A percentile compares a stretch with the other conserved stretches of the same genome.
These are phyloP conservation scores for Linnemannia hyalina DNA, from an alignment of 192 early-diverging fungal genomes.

Conservation along the genomic window DNA sequence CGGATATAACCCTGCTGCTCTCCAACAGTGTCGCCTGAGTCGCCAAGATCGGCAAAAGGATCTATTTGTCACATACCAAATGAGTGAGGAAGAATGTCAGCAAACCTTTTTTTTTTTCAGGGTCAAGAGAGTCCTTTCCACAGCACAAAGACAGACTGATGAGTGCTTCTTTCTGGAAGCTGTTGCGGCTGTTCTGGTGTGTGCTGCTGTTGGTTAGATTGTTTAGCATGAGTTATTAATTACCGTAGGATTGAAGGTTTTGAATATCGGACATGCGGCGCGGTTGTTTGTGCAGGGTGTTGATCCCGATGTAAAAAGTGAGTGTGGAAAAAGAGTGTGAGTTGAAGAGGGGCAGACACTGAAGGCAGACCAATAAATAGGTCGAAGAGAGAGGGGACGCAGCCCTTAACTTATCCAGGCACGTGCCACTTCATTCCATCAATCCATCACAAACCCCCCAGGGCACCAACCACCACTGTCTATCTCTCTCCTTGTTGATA, in stretches of 20 bases:
- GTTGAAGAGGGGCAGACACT: background rate
- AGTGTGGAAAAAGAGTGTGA: background rate
- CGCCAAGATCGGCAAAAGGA: conserved; percentile 64
- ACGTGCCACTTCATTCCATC: background rate
- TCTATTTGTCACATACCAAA: conserved; percentile 27
- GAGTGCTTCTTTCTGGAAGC: background rate
- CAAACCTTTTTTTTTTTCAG: background rate
- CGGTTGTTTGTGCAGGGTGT: conserved; percentile 21
- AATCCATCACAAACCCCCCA: background rate
- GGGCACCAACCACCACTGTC: too few species aligned
- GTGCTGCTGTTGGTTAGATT: background rate
- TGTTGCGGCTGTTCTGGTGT: background rate
- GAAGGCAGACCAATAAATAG: background rate
- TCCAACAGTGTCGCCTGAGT: conserved; percentile 49
- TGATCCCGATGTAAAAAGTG: conserved; percentile 8
- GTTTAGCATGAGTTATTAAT: background rate
- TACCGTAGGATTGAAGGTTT: conserved; percentile 62
- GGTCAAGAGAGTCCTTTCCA: background rate
- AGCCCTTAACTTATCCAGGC: background rate
- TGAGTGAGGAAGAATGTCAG: background rate
- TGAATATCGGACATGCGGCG: conserved; percentile 65
- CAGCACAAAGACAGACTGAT: too few species aligned
- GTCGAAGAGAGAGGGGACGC: background rate
- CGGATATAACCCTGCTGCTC: conserved; percentile 63
- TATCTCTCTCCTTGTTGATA: too few species aligned